phyloP scores from a whole-genome alignment of 345 rosid genomes.

The Aegle marmelos region DNA sequence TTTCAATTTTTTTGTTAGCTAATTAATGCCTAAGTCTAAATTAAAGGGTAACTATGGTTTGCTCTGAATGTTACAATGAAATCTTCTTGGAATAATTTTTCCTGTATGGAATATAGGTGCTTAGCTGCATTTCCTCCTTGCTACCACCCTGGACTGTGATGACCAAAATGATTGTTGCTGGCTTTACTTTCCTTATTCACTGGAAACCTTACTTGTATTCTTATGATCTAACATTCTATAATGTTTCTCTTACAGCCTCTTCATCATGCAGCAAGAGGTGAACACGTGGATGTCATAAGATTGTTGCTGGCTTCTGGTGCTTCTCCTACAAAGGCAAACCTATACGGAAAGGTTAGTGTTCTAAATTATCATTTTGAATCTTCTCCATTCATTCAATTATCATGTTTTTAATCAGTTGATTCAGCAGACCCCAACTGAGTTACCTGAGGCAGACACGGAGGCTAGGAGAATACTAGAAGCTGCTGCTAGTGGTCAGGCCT shows the following conservation, averaged over 20 bases:
- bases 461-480: constrained; percentile 50
- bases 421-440: constrained; percentile 60
- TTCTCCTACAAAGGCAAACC: constrained; percentile 50
- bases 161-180: background rate
- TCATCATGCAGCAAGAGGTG: constrained; percentile 96
- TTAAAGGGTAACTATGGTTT: background rate
- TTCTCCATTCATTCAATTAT: background rate
- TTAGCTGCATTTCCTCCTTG: background rate
- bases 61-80: background rate
- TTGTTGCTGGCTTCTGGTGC: constrained; percentile 69
- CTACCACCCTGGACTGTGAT: background rate
- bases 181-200: background rate
- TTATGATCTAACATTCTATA: background rate
- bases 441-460: constrained; percentile 61
- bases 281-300: constrained; percentile 65
- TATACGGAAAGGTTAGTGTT: constrained; percentile 65
- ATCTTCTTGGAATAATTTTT: background rate
- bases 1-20: background rate
- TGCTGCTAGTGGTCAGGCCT: constrained; percentile 23
- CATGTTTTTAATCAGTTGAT: constrained; percentile 12
- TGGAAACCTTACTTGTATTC: background rate
- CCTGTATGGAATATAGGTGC: background rate
- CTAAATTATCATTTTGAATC: background rate
- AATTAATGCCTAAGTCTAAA: background rate
- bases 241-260: constrained; percentile 57